phyloP scores from a whole-genome alignment of 768 basidiomycete genomes.

The Auricularia cornea region DNA sequence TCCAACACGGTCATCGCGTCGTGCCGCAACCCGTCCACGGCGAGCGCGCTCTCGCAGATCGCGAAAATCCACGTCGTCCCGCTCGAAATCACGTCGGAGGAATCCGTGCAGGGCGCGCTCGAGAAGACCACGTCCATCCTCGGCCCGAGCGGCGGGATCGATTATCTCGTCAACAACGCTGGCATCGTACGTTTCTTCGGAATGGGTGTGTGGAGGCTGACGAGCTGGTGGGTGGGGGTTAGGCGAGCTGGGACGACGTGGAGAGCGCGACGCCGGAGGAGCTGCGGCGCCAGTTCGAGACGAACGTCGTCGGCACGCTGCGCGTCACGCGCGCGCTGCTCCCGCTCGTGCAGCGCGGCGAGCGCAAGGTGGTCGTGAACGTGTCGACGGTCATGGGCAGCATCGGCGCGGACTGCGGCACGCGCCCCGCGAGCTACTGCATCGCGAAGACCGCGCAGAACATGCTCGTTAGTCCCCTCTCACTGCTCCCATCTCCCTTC shows the following conservation, averaged over 20 bases:
- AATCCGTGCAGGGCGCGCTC: conserved; percentile 15
- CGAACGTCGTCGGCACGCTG: conserved; percentile 29
- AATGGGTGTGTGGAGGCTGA: background rate
- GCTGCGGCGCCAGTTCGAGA: conserved; percentile 16
- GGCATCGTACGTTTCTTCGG: background rate
- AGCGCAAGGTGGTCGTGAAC: conserved; percentile 11
- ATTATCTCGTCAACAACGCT: conserved; percentile 1
- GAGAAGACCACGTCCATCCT: too few species aligned
- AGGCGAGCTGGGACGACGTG: conserved; percentile 7
- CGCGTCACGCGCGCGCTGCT: conserved; percentile 26
- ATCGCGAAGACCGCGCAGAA: too few species aligned
- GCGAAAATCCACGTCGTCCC: conserved; percentile 22
- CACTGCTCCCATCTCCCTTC: too few species aligned
- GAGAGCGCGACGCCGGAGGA: conserved; percentile 8
- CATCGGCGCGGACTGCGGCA: too few species aligned
- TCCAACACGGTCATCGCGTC: conserved; percentile 17
- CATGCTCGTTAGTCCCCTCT: too few species aligned
- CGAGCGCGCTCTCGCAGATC: conserved; percentile 10
- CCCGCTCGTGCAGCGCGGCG: conserved; percentile 23
- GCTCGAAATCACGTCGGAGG: conserved; percentile 23
- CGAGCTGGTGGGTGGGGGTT: background rate
- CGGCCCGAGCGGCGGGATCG: background rate
- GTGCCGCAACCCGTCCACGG: conserved; percentile 16
- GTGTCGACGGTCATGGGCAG: too few species aligned
- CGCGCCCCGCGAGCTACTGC: too few species aligned